Percentiles rank a stretch among this genome's conserved stretches.
Conservation (phyloP, 148 eudicot species). For the Rhododendron williamsianum region DNA sequence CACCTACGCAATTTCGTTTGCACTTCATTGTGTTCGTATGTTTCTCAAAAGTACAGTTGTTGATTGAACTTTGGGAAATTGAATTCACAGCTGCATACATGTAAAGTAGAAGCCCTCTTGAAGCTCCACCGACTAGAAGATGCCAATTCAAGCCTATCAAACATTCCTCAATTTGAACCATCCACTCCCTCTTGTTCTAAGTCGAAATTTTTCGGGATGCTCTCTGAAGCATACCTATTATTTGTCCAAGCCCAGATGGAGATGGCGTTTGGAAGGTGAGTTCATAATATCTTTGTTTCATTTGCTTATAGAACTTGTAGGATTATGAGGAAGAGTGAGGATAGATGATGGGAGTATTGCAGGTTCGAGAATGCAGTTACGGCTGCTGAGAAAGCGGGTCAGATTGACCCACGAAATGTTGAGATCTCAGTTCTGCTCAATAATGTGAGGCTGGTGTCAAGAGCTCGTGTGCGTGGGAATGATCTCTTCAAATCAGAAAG, state of each 20-base stretch:
- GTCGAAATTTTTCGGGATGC: slow-evolving; percentile 78
- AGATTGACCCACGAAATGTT: slow-evolving; percentile 47
- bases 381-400: slow-evolving; percentile 57
- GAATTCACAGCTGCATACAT: slow-evolving; percentile 54
- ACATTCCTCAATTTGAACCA: slow-evolving; percentile 42
- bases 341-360: slow-evolving; percentile 43
- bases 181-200: slow-evolving; percentile 37
- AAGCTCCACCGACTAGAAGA: slow-evolving; percentile 76
- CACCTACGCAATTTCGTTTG: not conserved
- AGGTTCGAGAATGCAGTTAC: slow-evolving; percentile 82
- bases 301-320: slow-evolving; percentile 7
- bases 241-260: slow-evolving; percentile 77
- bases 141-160: slow-evolving; percentile 44
- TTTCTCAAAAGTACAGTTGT: not conserved
- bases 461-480: slow-evolving; percentile 85
- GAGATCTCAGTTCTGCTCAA: slow-evolving; percentile 56
- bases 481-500: slow-evolving; percentile 81
- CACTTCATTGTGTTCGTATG: not conserved
- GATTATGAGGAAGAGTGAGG: slow-evolving; percentile 23
- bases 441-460: slow-evolving; percentile 59
- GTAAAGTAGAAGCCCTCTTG: slow-evolving; percentile 78
- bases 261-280: slow-evolving; percentile 90
- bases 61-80: slow-evolving; percentile 2
- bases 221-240: slow-evolving; percentile 66
- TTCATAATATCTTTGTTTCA: slow-evolving; percentile 9